Evolutionary conservation across 176 grass and related monocot species (phyloP), one percentile per base, ranked within the genome.

Genomic region (Ananas comosus): DNA sequence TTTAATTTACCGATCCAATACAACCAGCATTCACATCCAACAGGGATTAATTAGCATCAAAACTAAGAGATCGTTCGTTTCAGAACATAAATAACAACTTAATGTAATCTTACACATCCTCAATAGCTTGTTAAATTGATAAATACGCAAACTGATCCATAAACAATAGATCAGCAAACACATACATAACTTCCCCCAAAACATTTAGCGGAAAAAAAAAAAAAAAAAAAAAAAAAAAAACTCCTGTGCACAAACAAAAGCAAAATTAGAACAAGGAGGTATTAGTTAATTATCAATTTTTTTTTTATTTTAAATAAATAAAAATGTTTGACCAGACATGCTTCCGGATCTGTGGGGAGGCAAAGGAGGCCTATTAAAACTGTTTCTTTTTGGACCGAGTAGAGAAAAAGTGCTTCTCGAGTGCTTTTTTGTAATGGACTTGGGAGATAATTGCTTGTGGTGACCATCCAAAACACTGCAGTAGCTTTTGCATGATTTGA

Each of bases 401-500:
- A 50, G 58, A 11, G 58, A 47, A 53, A 72, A 77, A 24, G 80
- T 76, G 18, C 66, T 51, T 51, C 48, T 72, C 1, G 74, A 82
- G 18, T 49, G 24, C 68, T 77, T 77, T 19, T 82, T 82, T 52
- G 65, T 72, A 21, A 82, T 72, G 14, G 80, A 49, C 17, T 77
- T 82, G 0, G 73, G 80, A 28, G 58, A 72, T 22, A 77, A 10
- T 12, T 51, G 13, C 16, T 21, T 72, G 10, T 72, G 70, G 51
- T 57, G 33, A 42, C 4, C 58, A 53, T 72, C 70, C 10, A 72
- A 29, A 1, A 52, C 70, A 16, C 70, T 24, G 17, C 12, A 51
- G 6, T 59, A 72, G 16, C 70, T 72, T 53, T 58, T 72, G 16
- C 23, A 72, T 17, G 70, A 57, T 27, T 72, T 72, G 49, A 59